Base-by-base conservation (phyloP, 139 green algal species). In the Astrephomene gubernaculifera region DNA sequence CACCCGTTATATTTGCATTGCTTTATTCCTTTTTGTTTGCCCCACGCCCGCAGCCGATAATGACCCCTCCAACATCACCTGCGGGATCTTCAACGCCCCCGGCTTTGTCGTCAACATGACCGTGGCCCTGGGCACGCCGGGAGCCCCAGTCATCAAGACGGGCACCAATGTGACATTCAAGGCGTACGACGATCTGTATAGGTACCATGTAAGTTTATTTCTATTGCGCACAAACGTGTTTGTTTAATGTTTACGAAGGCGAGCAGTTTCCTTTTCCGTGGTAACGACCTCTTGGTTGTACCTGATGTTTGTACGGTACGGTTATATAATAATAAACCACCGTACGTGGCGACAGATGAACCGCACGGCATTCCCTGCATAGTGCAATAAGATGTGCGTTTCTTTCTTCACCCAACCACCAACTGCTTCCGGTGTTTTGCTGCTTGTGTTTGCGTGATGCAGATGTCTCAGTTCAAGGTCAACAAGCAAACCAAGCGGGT, bases 171-270 rank as follows among this genome's bases (percentile, higher is more conserved):
- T 68, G 22, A 24, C 49, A 2, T 49, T 80, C 71, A 80, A 80
- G 71, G 49, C 29, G 33, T 67, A 80, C 71, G 71, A 80, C 33
- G 49, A 80, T n/a, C 45, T 80, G 25, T 80, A 80, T n/a, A 67
- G 45, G 7, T 80, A 80, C 31, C 45, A 80, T 6, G 71, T 80
- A 10, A 7, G 67, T 73, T 4, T n/a, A n/a, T n/a, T n/a, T n/a
- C n/a, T n/a, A n/a, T n/a, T n/a, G n/a, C n/a, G n/a, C n/a, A n/a
- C n/a, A n/a, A n/a, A n/a, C n/a, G n/a, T n/a, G n/a, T n/a, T n/a
- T n/a, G n/a, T n/a, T n/a, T n/a, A n/a, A n/a, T n/a, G n/a, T n/a
- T n/a, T n/a, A n/a, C n/a, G n/a, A n/a, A n/a, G n/a, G 12, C 49
- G 49, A 25, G 17, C 49, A 57, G 49, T 57, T 17, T 12, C 49